A percentile compares a stretch with the other conserved stretches of the same genome.
phyloP scores from a whole-genome alignment of 768 basidiomycete species.

The Tricholomella constricta region DNA sequence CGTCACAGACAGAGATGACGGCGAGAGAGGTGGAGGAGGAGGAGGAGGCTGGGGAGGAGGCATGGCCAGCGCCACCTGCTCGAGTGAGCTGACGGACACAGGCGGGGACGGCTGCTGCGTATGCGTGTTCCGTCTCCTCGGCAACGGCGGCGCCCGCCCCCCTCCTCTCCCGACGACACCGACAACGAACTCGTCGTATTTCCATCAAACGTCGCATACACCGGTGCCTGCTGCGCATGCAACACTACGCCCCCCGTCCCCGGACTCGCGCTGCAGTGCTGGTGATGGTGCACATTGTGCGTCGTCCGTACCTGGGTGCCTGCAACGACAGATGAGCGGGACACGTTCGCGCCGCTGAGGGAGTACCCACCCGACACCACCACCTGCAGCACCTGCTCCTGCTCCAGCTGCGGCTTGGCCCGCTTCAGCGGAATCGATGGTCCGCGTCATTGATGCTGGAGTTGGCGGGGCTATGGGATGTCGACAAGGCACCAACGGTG shows the following conservation, averaged over 20 bases:
- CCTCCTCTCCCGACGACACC: conserved; percentile 4
- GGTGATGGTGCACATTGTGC: too few species aligned
- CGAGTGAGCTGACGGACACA: conserved; percentile 44
- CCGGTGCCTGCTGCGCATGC: background rate
- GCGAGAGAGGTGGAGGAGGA: background rate
- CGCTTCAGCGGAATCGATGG: conserved; percentile 48
- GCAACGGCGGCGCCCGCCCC: conserved; percentile 28
- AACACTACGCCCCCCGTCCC: too few species aligned
- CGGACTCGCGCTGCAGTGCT: too few species aligned
- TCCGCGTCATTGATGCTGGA: conserved; percentile 3
- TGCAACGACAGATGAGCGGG: conserved; percentile 36
- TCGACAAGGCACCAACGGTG: too few species aligned
- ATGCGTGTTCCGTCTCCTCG: conserved; percentile 27
- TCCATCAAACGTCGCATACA: too few species aligned
- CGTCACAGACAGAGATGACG: conserved; percentile 4
- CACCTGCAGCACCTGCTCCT: conserved; percentile 69
- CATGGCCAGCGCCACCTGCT: conserved; percentile 51
- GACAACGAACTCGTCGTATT: too few species aligned
- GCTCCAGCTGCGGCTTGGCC: conserved; percentile 66
- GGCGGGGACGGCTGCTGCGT: conserved; percentile 37
- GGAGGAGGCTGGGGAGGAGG: conserved; percentile 8
- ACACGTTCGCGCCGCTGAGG: conserved; percentile 30
- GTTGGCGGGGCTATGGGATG: conserved; percentile 11
- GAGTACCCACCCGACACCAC: conserved; percentile 34
- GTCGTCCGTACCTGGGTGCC: conserved; percentile 32